Evolutionary conservation across 2,329 filamentous ascomycete species (phyloP).

Genomic region (Thielaviopsis euricoi): DNA sequence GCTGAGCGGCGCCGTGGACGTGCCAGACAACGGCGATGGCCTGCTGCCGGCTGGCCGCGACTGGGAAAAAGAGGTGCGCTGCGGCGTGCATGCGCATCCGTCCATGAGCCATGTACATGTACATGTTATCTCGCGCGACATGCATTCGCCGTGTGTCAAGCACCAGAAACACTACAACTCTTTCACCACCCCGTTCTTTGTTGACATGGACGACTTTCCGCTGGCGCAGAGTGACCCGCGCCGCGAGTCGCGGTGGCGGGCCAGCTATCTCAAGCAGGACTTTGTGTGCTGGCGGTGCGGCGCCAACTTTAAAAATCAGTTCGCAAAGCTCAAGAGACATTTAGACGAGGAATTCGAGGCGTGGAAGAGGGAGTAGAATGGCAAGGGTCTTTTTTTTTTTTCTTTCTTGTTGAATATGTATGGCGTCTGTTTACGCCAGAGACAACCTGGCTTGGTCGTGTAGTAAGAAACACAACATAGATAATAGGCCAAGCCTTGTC

Average conservation of each 20-base stretch:
- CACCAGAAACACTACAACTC: constrained; percentile 84
- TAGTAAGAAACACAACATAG: no score
- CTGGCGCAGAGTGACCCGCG: constrained; percentile 48
- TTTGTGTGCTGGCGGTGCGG: constrained; percentile 78
- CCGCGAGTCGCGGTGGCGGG: constrained; percentile 34
- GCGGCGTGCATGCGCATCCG: constrained; percentile 73
- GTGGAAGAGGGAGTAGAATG: constrained; percentile 49
- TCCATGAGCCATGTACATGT: constrained; percentile 88
- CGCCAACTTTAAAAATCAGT: constrained; percentile 54
- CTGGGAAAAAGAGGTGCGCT: constrained; percentile 57
- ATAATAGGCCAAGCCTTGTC: no score
- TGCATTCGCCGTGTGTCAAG: constrained; percentile 54
- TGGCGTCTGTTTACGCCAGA: no score
- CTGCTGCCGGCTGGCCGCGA: constrained; percentile 56
- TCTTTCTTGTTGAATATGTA: no score
- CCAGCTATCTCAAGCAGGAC: constrained; percentile 45
- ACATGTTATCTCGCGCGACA: constrained; percentile 71
- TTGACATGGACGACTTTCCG: constrained; percentile 66
- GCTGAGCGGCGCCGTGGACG: constrained; percentile 39
- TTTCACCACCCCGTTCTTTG: constrained; percentile 73
- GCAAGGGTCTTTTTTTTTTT: no score
- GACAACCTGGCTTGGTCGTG: neutral
- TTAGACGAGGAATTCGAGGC: constrained; percentile 54
- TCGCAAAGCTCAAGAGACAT: constrained; percentile 60
- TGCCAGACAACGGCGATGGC: constrained; percentile 15